These are phyloP conservation scores for Physcomitrellopsis africana DNA, from an alignment of 225 moss, liverwort and hornwort genomes.

Conservation along the genomic window DNA sequence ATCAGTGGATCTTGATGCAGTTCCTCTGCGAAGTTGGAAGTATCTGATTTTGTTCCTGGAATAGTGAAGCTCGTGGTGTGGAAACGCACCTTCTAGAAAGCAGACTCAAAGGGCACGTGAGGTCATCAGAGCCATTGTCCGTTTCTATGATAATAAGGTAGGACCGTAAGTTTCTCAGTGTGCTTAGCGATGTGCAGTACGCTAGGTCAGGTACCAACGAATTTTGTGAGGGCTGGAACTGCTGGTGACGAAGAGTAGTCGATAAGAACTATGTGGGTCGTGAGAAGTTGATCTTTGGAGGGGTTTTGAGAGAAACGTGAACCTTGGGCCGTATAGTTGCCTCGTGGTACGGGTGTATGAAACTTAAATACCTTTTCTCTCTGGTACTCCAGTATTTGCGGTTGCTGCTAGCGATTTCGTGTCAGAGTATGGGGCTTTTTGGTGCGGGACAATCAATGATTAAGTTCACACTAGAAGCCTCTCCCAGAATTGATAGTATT, in stretches of 20 bases:
- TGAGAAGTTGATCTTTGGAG: not conserved
- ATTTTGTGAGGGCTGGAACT: not conserved
- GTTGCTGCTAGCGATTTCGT: not conserved
- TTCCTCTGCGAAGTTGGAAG: conserved; percentile 16
- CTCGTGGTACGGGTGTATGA: not conserved
- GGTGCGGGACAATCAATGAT: not conserved
- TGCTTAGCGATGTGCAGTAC: not conserved
- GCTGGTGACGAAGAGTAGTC: conserved; percentile 14
- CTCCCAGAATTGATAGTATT: not conserved
- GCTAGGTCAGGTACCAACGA: conserved; percentile 2
- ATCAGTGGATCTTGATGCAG: conserved; percentile 25
- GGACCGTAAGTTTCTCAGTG: conserved; percentile 11
- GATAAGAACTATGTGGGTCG: conserved; percentile 6
- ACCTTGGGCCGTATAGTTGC: not conserved
- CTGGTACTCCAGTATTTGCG: conserved; percentile 7
- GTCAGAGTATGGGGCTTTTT: conserved; percentile 3
- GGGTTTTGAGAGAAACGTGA: not conserved
- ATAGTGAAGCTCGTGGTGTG: conserved; percentile 1
- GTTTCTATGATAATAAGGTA: not conserved
- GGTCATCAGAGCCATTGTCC: conserved; percentile 18
- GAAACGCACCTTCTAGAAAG: conserved; percentile 7
- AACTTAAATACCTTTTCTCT: conserved; percentile 3
- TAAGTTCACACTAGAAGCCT: not conserved
- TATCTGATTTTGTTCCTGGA: conserved; percentile 4
- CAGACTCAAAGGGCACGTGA: not conserved